Base-by-base conservation (phyloP, 179 eudicot species). In the Actinidia polygama region DNA sequence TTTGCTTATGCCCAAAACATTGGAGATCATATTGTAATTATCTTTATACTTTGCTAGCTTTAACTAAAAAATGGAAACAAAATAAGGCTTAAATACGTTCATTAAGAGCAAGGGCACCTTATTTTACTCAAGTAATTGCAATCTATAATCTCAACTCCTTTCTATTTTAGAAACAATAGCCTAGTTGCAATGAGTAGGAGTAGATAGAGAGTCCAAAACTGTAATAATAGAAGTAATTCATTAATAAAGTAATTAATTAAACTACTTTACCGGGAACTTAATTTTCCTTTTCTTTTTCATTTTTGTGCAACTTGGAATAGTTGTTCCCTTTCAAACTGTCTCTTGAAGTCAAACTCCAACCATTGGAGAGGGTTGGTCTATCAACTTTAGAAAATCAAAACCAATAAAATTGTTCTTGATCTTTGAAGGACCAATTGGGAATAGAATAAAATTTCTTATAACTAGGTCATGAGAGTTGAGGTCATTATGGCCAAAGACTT, bases 371-470 rank as follows among this genome's bases (percentile, higher is more conserved):
- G 23, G 3, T 21, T 10, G 6, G 46, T 68, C 16, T 9, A 68
- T 68, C 36, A 47, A 15, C 72, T 30, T 5, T 11, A 6, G 36
- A 36, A 68, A 36, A 30, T 68, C 21, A 30, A 68, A 30, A 36
- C 72, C 49, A 68, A 68, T 30, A 46, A 68, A 68, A 30, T 18
- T 66, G 46, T 66, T 64, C 44, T 64, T 66, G 70, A 66, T 44
- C 70, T 66, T 66, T 0, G 0, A 66, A 24, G 70, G 26, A 66
- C 23, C 72, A 68, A 68, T 36, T 36, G 5, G n/a, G 72, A 68
- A 30, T 68, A 14, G 72, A 36, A 26, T 68, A 68, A 68, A 68
- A 8, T 14, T 15, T 68, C 36, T 68, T 68, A 68, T n/a, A n/a
- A n/a, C n/a, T 0, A 30, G 72, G 72, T 68, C 30, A 68, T 68